Base-by-base conservation (phyloP, 202 grass and related monocot species). In the Digitaria exilis region DNA sequence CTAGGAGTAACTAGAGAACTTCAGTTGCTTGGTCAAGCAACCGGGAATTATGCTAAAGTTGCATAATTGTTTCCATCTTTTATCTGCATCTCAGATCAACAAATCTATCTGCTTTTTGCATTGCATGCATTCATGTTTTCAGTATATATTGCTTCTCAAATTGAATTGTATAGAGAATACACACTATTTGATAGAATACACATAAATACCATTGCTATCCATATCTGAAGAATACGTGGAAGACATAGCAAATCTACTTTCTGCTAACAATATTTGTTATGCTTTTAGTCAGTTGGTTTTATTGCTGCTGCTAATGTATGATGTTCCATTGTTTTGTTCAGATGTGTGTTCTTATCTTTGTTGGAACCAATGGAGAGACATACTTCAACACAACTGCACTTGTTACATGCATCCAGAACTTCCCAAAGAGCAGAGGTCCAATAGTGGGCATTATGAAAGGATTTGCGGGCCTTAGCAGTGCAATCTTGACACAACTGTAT, bases 381-480 rank as follows among this genome's bases (percentile, higher is more conserved):
- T 95, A 88, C 77, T 98, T 95, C 88, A 98, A 95, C 85, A 98
- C 95, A 32, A 81, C 87, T 58, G 74, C 95, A 65, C 88, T 98
- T 48, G 92, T 98, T 46, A 95, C 90, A 68, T 90, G 96, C 74
- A 94, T 98, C 28, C 93, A 98, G 51, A 98, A 98, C 81, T 98
- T 98, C 61, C 96, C 96, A 17, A 98, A 93, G 71, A 93, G 83
- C 83, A 91, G 96, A 30, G 96, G 96, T 3, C 96, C 91, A 65
- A 89, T 72, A 39, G 96, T 98, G 19, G 96, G 96, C 48, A 93
- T 98, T 44, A 77, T 98, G 28, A 98, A 98, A 86, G 96, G 91
- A 68, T 98, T 98, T 85, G 91, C 93, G 0, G 96, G 96, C 42
- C 77, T 98, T 17, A 95, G 93, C 61, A 92, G 87, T 3, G 96